Percentiles rank a stretch among this genome's conserved stretches.
These are phyloP conservation scores for Rhodomyrtus psidioides DNA, from an alignment of 441 rosid species.

Conservation along the genomic window DNA sequence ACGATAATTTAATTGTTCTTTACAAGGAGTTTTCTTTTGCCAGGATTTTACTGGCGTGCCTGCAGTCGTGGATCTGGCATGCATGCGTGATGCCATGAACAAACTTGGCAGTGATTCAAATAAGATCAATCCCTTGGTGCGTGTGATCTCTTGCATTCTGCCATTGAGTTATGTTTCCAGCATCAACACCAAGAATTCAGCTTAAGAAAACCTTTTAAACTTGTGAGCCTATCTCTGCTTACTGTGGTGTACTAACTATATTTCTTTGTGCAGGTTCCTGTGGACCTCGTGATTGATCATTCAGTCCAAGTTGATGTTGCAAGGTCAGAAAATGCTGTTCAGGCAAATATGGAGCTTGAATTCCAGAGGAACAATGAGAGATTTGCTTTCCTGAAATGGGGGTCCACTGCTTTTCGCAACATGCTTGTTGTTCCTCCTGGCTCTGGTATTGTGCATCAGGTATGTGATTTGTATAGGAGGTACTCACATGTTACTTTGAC, in stretches of 20 bases:
- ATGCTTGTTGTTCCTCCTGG: slow-evolving; percentile 99
- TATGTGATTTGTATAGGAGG: slow-evolving; percentile 5
- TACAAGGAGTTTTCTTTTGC: not conserved
- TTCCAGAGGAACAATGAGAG: slow-evolving; percentile 97
- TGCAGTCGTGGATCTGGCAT: slow-evolving; percentile 96
- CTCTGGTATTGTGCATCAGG: slow-evolving; percentile 99
- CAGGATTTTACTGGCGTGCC: slow-evolving; percentile 99
- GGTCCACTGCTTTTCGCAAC: slow-evolving; percentile 81
- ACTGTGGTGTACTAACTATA: not conserved
- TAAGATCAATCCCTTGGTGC: slow-evolving; percentile 94
- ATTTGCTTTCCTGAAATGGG: slow-evolving; percentile 98
- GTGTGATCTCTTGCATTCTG: not conserved
- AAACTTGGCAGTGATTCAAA: slow-evolving; percentile 83
- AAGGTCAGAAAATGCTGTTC: slow-evolving; percentile 89
- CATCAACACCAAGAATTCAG: not conserved
- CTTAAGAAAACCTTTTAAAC: not conserved
- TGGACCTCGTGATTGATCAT: slow-evolving; percentile 97
- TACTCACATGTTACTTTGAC: not conserved
- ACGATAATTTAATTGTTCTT: not conserved
- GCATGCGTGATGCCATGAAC: slow-evolving; percentile 99
- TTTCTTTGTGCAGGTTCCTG: slow-evolving; percentile 68
- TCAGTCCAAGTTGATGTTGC: slow-evolving; percentile 99
- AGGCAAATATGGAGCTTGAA: slow-evolving; percentile 93
- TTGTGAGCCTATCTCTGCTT: not conserved
- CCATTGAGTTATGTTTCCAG: not conserved